A percentile compares a stretch with the other conserved stretches of the same genome.
phyloP scores from a whole-genome alignment of 345 rosid species.

The Camelina neglecta region DNA sequence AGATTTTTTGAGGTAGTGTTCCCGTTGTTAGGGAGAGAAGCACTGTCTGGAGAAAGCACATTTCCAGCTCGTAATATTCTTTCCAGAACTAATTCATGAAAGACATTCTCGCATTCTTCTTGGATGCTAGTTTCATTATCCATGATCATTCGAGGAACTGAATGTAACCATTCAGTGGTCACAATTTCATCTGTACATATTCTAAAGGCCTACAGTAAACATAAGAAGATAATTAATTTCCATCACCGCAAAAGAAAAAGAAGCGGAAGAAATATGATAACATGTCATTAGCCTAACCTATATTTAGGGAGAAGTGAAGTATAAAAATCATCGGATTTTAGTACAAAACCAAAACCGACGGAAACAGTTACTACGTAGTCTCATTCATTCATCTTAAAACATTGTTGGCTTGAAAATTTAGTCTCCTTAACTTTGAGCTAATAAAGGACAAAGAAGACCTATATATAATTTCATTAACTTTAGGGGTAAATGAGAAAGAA shows the following conservation, averaged over 20 bases:
- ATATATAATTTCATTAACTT: constrained; percentile 1
- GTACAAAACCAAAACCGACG: not conserved
- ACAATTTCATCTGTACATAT: constrained; percentile 66
- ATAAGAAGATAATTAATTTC: constrained; percentile 24
- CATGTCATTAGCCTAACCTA: not conserved
- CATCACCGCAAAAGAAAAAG: constrained; percentile 11
- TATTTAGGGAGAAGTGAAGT: constrained; percentile 8
- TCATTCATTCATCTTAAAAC: constrained; percentile 19
- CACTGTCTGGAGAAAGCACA: constrained; percentile 37
- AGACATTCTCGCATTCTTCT: constrained; percentile 93
- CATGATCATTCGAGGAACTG: constrained; percentile 79
- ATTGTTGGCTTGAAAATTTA: not conserved
- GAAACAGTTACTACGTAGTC: constrained; percentile 15
- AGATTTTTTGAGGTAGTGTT: constrained; percentile 41
- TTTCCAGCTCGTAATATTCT: constrained; percentile 64
- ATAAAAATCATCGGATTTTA: constrained; percentile 6
- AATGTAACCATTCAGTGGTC: constrained; percentile 84
- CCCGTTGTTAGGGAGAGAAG: constrained; percentile 35
- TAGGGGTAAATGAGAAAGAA: constrained; percentile 9
- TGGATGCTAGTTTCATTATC: constrained; percentile 94
- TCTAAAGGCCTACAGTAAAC: constrained; percentile 65
- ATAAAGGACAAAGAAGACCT: constrained; percentile 7
- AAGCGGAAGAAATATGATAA: constrained; percentile 1
- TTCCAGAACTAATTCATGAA: constrained; percentile 80
- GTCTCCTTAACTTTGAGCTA: constrained; percentile 15